Evolutionary conservation across 2,329 filamentous ascomycete genomes (phyloP).

Genomic region (Aspergillus aculeatus): DNA sequence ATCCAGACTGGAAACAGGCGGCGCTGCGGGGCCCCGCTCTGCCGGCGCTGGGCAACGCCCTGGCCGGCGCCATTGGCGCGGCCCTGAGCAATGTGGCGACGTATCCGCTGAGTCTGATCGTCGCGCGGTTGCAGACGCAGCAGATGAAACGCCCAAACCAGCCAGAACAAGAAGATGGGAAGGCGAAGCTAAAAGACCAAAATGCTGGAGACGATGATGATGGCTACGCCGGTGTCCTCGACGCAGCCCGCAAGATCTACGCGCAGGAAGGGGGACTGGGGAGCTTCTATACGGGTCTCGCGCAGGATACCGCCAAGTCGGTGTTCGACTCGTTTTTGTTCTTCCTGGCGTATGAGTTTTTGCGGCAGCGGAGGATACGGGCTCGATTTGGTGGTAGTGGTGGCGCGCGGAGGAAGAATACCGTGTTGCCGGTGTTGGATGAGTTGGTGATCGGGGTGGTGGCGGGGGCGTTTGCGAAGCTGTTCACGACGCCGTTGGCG

Average conservation of each 20-base stretch:
- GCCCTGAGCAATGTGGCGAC: slow-evolving; percentile 74
- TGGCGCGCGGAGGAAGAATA: slow-evolving; percentile 23
- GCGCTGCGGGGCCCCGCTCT: slow-evolving; percentile 49
- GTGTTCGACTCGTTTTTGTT: slow-evolving; percentile 78
- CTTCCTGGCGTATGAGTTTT: slow-evolving; percentile 73
- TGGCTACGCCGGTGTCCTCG: slow-evolving; percentile 64
- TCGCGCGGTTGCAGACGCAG: slow-evolving; percentile 79
- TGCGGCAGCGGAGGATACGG: slow-evolving; percentile 48
- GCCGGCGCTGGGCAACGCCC: slow-evolving; percentile 75
- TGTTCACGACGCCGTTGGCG: slow-evolving; percentile 75
- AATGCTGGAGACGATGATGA: slow-evolving; percentile 26
- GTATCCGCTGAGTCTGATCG: slow-evolving; percentile 79
- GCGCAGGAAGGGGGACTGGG: slow-evolving; percentile 69
- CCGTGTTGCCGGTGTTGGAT: slow-evolving; percentile 60
- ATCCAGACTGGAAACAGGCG: slow-evolving; percentile 30
- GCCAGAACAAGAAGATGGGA: slow-evolving; percentile 35
- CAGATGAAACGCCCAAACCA: slow-evolving; percentile 45
- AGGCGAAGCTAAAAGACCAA: slow-evolving; percentile 45
- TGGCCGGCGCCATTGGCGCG: slow-evolving; percentile 75
- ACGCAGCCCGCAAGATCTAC: slow-evolving; percentile 71
- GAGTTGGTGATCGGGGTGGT: slow-evolving; percentile 69
- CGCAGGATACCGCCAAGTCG: slow-evolving; percentile 65
- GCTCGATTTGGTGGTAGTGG: slow-evolving; percentile 23
- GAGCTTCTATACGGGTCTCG: slow-evolving; percentile 68
- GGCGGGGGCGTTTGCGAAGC: slow-evolving; percentile 71